Evolutionary conservation across 768 basidiomycete genomes (phyloP).

Genomic region (Dentipellis fragilis): DNA sequence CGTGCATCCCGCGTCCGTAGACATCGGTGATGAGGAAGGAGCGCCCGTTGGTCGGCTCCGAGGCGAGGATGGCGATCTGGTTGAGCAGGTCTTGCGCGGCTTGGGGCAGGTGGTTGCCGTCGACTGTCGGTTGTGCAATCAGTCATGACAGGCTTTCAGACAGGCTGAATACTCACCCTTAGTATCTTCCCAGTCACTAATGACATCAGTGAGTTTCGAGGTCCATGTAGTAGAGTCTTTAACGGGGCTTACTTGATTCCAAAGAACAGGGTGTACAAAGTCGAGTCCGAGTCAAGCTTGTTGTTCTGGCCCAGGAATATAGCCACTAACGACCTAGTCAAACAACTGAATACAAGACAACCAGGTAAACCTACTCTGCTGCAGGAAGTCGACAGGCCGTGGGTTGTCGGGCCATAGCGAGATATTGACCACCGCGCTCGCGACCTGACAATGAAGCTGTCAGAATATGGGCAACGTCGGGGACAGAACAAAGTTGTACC

Average conservation of each 20-base stretch:
- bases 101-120: conserved; percentile 36
- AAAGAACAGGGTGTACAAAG: conserved; percentile 43
- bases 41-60: conserved; percentile 39
- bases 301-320: conserved; percentile 36
- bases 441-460: conserved; percentile 1
- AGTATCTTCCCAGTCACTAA: not conserved
- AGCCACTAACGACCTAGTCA: conserved; percentile 20
- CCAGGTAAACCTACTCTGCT: conserved; percentile 25
- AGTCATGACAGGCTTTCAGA: not conserved
- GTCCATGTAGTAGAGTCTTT: not conserved
- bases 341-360: not conserved
- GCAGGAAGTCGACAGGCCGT: conserved; percentile 35
- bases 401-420: conserved; percentile 43
- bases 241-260: conserved; percentile 37
- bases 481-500: conserved; percentile 16
- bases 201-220: not conserved
- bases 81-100: conserved; percentile 33
- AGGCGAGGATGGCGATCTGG: conserved; percentile 36
- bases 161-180: not conserved
- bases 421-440: conserved; percentile 37
- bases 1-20: conserved; percentile 36
- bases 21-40: conserved; percentile 40
- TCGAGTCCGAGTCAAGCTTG: conserved; percentile 33
- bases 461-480: not conserved
- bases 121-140: conserved; percentile 19